Base-by-base conservation (phyloP, 331 rosid species). In the Rosa hybrid region DNA sequence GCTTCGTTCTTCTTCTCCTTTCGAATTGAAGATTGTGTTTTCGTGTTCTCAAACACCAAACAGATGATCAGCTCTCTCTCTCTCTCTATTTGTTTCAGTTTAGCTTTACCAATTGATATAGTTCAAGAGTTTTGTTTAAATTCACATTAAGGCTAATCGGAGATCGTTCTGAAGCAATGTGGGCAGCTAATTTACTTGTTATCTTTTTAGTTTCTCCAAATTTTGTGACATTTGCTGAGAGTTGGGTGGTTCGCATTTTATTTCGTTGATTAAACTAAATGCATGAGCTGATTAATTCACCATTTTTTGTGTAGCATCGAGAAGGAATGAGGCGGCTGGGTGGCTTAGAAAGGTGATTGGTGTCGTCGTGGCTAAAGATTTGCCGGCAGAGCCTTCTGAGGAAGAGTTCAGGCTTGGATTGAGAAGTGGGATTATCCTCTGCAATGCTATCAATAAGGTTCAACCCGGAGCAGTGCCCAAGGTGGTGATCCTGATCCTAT, bases 381-480 rank as follows among this genome's bases (percentile, higher is more conserved):
- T 96, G 78, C 99, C 98, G 1, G 99, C 97, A 5, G 97, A 93
- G 86, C 99, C 99, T 0, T 90, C 99, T 8, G 99, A 96, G 86
- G 98, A 96, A 76, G 99, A 91, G 89, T 91, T 96, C 59, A 91
- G 98, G 90, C 92, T 96, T 83, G 99, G 96, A 77, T 86, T 96
- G 81, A 90, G 98, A 85, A 96, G 98, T 85, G 99, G 99, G 77
- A 96, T 96, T 68, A 91, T 96, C 20, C 94, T 96, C 14, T 96
- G 99, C 79, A 96, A 93, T 80, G 99, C 86, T 73, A 87, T 93
- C 77, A 96, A 96, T 64, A 96, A 96, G 76, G 85, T 96, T 88
- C 97, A 93, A 77, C 51, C 97, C 23, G 98, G 98, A 77, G 98
- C 93, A 46, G 92, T 96, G 59, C 88, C 98, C 16, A 96, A 96